Evolutionary conservation across 352 stramenopile species (phyloP), one percentile per base, ranked within the genome.

Genomic region (Aphanomyces euteiches): DNA sequence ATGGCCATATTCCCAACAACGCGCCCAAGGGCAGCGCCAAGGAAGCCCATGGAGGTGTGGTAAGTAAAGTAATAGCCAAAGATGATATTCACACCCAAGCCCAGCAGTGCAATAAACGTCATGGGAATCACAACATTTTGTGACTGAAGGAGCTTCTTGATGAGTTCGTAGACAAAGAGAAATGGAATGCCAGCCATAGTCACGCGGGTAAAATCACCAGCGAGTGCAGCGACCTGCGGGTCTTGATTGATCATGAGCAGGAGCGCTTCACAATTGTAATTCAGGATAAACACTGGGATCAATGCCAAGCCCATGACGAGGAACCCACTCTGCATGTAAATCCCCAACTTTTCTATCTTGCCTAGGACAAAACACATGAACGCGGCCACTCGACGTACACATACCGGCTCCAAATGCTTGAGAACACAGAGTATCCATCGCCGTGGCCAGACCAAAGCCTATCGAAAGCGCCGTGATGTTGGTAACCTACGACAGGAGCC

Each of bases 31-130:
- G 89, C 86, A 36, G 79, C 90, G 17, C 85, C 88, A 1, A 90
- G 75, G 65, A 89, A 92, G 3, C 88, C 89, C 47, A 90, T 69
- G 0, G 77, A 63, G 0, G 89, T 93, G 72, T 81, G 85, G 76
- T 91, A 91, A 75, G 95, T 93, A 69, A 97, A 79, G 47, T 90
- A 77, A 76, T 95, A 96, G 34, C 92, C 90, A 17, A 94, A 71
- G 19, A 81, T 73, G n/a, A 77, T 75, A 69, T 95, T 90, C 21
- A 96, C 80, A 45, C 96, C 43, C 58, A 90, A 92, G 68, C 76
- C 79, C 17, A 88, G 58, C 37, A 95, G 72, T 1, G 85, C 86
- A 12, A 83, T 79, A 56, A 87, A 82, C 17, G 96, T 77, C 73
- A 97, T 90, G 19, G 90, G 89, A 50, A 80, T 77, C 17, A 95